Base-by-base conservation (phyloP, 2,329 filamentous ascomycete species). In the Ascochyta clinopodiicola region DNA sequence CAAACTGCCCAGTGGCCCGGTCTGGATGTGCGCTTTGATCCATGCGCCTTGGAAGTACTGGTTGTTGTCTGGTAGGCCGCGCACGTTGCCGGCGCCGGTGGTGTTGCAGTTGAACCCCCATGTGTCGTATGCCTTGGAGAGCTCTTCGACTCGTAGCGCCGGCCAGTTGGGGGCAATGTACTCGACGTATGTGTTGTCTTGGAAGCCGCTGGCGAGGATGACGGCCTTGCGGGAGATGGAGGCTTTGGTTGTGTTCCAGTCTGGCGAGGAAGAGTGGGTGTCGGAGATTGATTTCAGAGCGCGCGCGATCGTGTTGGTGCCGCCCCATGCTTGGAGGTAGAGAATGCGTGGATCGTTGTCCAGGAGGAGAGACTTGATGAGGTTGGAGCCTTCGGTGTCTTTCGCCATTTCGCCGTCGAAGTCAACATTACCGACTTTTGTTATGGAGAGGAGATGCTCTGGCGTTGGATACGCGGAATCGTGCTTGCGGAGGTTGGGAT, bases 1-100 rank as follows among this genome's bases (percentile, higher is more conserved):
- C 21, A 70, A 51, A 36, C 57, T 55, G 34, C 72, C 64, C 9
- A 83, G 67, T 0, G 74, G 67, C 0, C 80, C 78, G 17, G 81
- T 75, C 54, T 83, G 81, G 50, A 84, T 79, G 59, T 84, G 73
- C 19, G 77, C 66, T 37, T 75, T 73, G 35, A 83, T 64, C 81
- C 81, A 84, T 17, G 77, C 72, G 44, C 57, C 49, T 5, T 48
- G 31, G 38, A 51, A 60, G 32, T 47, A 60, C 0, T 29, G 34
- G n/a, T 60, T 55, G n/a, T 36, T 47, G 6, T 51, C 42, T 10
- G 57, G 57, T 1, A 56, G 45, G 4, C 52, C 49, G 19, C 57
- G 52, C n/a, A 57, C 32, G 17, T 60, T 60, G 42, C 57, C 57
- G 1, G 22, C 25, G 4, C 57, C 57, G 10, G 9, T 13, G 29